Percentiles rank a stretch among this genome's conserved stretches.
These are phyloP conservation scores for Amanita muscaria DNA, from an alignment of 768 basidiomycete genomes.

Conservation along the genomic window DNA sequence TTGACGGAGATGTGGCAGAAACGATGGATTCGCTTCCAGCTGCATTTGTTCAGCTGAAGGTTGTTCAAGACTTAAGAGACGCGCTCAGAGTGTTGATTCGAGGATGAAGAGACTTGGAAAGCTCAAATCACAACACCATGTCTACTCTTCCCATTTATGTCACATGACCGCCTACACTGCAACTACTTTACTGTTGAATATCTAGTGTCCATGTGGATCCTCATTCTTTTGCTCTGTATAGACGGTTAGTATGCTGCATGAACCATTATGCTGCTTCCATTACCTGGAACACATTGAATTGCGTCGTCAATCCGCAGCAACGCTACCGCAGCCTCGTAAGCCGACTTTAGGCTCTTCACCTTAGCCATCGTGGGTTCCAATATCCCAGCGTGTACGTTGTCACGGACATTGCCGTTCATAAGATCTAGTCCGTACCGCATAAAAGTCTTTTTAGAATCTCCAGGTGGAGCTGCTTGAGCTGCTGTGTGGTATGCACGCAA, in stretches of 20 bases:
- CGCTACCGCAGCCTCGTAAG: slow-evolving; percentile 93
- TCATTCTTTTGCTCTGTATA: slow-evolving; percentile 60
- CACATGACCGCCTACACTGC: slow-evolving; percentile 4
- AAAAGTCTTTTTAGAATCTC: slow-evolving; percentile 86
- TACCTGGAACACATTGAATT: slow-evolving; percentile 85
- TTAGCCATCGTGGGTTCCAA: slow-evolving; percentile 97
- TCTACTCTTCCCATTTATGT: background rate
- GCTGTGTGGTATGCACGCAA: slow-evolving; percentile 95
- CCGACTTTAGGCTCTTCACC: slow-evolving; percentile 93
- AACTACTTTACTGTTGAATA: slow-evolving; percentile 7
- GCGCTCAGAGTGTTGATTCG: background rate
- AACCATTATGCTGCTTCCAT: slow-evolving; percentile 19
- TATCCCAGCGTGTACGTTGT: slow-evolving; percentile 89
- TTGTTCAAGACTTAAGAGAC: background rate
- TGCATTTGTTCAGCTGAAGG: slow-evolving; percentile 34
- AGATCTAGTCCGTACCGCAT: slow-evolving; percentile 93
- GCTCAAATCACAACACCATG: slow-evolving; percentile 1
- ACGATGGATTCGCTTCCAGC: slow-evolving; percentile 40
- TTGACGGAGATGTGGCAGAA: slow-evolving; percentile 51
- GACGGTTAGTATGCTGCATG: slow-evolving; percentile 6
- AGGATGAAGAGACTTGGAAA: background rate
- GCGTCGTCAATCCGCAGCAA: slow-evolving; percentile 93
- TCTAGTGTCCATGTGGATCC: slow-evolving; percentile 62
- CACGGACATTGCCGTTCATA: slow-evolving; percentile 88
- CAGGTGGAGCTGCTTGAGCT: slow-evolving; percentile 83